Evolutionary conservation across 140 eudicot species (phyloP).

Genomic region (Cichorium intybus): DNA sequence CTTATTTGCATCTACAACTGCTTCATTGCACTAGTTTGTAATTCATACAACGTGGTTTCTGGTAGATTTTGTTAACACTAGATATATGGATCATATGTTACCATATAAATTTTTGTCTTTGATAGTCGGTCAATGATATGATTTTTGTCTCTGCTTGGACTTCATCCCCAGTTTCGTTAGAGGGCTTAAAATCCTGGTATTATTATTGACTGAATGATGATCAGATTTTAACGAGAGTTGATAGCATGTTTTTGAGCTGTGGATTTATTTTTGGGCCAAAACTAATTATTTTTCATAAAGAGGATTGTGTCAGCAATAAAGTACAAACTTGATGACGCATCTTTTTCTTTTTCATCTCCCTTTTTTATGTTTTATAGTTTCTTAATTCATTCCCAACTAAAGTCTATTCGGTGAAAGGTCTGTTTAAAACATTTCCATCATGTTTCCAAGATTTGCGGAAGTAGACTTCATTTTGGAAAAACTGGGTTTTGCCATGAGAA

Average conservation of each 20-base stretch:
- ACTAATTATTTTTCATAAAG: neutral
- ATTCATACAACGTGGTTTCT: slow-evolving; percentile 2
- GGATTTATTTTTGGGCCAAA: neutral
- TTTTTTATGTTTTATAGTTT: neutral
- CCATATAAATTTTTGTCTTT: no score
- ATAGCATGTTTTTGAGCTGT: neutral
- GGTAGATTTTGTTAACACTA: no score
- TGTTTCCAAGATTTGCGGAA: neutral
- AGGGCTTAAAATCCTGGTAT: neutral
- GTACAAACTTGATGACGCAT: neutral
- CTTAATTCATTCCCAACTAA: neutral
- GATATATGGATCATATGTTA: no score
- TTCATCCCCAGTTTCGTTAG: neutral
- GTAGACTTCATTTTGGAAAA: neutral
- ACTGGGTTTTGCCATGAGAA: neutral
- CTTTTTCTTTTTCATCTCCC: neutral
- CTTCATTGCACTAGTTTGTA: slow-evolving; percentile 12
- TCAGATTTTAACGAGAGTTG: neutral
- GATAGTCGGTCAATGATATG: neutral
- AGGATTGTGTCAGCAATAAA: neutral
- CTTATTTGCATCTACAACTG: neutral
- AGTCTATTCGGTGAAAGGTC: neutral
- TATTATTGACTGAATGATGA: neutral
- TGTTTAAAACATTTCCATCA: slow-evolving; percentile 6
- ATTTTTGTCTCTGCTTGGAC: neutral